Evolutionary conservation across 1,284 basidiomycete species (phyloP).

Genomic region (Ceratobasidium papillatum): DNA sequence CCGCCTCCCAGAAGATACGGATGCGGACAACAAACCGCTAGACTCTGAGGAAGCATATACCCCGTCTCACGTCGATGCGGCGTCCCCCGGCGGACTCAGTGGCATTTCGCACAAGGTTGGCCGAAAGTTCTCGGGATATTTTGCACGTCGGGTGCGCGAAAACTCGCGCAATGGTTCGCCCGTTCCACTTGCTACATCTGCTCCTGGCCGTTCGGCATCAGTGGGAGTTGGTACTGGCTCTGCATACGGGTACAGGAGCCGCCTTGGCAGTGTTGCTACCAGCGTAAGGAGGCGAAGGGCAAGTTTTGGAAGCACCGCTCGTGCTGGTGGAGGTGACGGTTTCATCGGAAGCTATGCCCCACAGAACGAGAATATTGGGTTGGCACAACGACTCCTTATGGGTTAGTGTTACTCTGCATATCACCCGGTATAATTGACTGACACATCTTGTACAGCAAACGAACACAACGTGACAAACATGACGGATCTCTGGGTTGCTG

Average conservation of each 20-base stretch:
- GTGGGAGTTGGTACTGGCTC: conserved; percentile 73
- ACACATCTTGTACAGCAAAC: conserved; percentile 63
- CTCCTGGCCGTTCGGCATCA: conserved; percentile 12
- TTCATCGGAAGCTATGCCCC: conserved; percentile 15
- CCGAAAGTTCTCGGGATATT: conserved; percentile 66
- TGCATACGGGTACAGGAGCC: conserved; percentile 75
- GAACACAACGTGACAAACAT: conserved; percentile 89
- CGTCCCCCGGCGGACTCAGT: neutral
- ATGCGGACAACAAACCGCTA: conserved; percentile 43
- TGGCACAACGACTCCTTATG: conserved; percentile 89
- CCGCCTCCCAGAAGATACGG: conserved; percentile 66
- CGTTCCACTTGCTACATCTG: conserved; percentile 20
- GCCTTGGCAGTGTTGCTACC: conserved; percentile 48
- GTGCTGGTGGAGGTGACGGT: conserved; percentile 53
- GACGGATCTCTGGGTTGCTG: conserved; percentile 91
- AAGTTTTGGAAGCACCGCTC: conserved; percentile 56
- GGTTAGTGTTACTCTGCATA: conserved; percentile 48
- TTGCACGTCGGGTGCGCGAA: conserved; percentile 60
- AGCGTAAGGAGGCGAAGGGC: conserved; percentile 57
- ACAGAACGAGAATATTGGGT: conserved; percentile 59
- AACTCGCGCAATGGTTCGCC: conserved; percentile 51
- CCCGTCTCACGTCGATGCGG: conserved; percentile 29
- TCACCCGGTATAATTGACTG: conserved; percentile 3
- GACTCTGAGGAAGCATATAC: conserved; percentile 41
- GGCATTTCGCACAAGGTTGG: conserved; percentile 59